Base-by-base conservation (phyloP, 2,329 filamentous ascomycete species). In the Aspergillus amoenus region DNA sequence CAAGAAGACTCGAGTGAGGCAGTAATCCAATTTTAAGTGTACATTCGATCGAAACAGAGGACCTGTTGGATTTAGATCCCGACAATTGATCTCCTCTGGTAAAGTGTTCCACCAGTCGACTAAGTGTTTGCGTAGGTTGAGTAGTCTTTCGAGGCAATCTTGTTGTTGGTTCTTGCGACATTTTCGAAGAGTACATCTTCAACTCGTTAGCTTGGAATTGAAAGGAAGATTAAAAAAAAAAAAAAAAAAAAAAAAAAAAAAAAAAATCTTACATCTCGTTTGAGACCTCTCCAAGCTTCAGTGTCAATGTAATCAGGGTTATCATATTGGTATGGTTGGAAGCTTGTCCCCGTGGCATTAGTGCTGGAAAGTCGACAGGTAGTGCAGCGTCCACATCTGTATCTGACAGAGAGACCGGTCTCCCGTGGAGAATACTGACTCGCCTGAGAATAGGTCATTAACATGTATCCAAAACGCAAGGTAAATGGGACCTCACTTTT, bases 371-470 rank as follows among this genome's bases (percentile, higher is more conserved):
- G 57, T 83, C 76, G 5, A 74, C 73, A 2, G 82, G 83, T 52
- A 82, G 68, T 21, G 82, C 79, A 2, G 79, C 81, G 61, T 85
- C 83, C 17, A 85, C 78, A 58, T 84, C 82, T 11, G 75, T 71
- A 39, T 78, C 76, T 3, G 78, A 73, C 41, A 84, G 78, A 2
- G 83, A 84, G n/a, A 78, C 72, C 6, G 83, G 82, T 6, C 82
- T 74, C 37, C 82, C 81, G 58, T 85, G 82, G 37, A 84, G 78
- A 48, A 83, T 83, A 41, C 81, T 80, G 32, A 85, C 80, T 44
- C 82, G 79, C 57, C 81, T 82, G 42, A 37, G 12, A 8, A 11
- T n/a, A 24, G 39, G 13, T 15, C 34, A 21, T 63, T 48, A 64
- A 63, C n/a, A 55, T 42, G 42, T 32, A 47, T 15, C 2, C 8